Evolutionary conservation across 192 early-diverging fungal genomes (phyloP).

Genomic region (Coemansia aciculifera): DNA sequence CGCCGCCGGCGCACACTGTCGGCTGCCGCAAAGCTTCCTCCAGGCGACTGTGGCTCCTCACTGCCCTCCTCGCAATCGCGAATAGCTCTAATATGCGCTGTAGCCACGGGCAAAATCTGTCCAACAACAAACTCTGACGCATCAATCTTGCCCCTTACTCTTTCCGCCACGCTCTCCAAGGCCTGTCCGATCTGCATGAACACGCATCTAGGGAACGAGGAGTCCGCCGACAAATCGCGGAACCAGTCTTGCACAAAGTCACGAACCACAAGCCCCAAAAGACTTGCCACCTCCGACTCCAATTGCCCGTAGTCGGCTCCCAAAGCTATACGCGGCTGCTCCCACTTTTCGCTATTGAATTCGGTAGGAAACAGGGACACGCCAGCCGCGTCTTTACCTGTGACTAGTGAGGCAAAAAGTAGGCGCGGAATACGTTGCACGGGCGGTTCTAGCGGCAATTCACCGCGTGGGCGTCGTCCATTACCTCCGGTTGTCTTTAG

Average conservation of each 20-base stretch:
- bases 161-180: constrained; percentile 31
- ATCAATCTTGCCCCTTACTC: constrained; percentile 52
- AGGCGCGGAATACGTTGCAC: constrained; percentile 38
- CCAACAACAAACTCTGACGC: constrained; percentile 61
- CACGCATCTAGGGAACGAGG: constrained; percentile 47
- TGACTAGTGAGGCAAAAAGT: constrained; percentile 7
- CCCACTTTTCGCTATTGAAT: not conserved
- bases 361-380: constrained; percentile 19
- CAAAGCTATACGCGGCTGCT: constrained; percentile 5
- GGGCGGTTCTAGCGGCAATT: constrained; percentile 22
- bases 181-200: constrained; percentile 25
- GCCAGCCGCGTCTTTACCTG: not conserved
- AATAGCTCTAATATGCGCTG: constrained; percentile 64
- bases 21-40: constrained; percentile 49
- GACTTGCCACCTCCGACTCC: not conserved
- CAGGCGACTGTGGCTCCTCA: constrained; percentile 16
- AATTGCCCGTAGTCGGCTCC: not conserved
- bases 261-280: constrained; percentile 38
- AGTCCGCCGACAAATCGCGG: constrained; percentile 40
- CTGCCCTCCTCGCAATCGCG: constrained; percentile 42
- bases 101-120: constrained; percentile 69
- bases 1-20: constrained; percentile 11
- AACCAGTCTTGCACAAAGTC: constrained; percentile 58
- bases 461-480: not conserved
- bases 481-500: not conserved